A percentile compares a stretch with the other conserved stretches of the same genome.
Evolutionary conservation across 2,329 filamentous ascomycete species (phyloP).

Genomic region (Leptoxyphium fumago): DNA sequence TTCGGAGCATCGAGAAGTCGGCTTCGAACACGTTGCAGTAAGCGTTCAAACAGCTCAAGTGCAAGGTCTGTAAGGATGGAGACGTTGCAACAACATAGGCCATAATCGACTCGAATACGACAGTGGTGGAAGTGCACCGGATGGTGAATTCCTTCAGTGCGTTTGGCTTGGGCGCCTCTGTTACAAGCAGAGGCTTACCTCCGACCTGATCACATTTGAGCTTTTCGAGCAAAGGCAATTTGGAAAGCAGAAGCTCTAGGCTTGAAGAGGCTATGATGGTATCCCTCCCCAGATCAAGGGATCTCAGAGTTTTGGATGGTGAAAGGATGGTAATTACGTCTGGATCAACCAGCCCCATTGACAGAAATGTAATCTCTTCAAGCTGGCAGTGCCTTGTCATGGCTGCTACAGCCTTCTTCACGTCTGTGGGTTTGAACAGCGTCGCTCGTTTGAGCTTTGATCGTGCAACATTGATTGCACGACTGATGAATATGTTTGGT

Average conservation of each 20-base stretch:
- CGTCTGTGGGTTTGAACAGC: slow-evolving; percentile 23
- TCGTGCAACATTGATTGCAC: slow-evolving; percentile 26
- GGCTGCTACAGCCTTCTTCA: slow-evolving; percentile 24
- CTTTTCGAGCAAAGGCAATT: slow-evolving; percentile 1
- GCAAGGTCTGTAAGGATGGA: not conserved
- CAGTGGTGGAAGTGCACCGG: not conserved
- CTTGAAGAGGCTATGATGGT: not conserved
- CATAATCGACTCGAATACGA: not conserved
- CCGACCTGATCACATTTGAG: not conserved
- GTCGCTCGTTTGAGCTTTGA: slow-evolving; percentile 21
- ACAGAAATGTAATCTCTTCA: slow-evolving; percentile 11
- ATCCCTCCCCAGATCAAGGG: slow-evolving; percentile 5
- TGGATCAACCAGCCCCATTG: slow-evolving; percentile 12
- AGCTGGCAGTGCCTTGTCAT: slow-evolving; percentile 23
- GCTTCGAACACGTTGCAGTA: not conserved
- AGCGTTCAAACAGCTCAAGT: not conserved
- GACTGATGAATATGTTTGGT: slow-evolving; percentile 25
- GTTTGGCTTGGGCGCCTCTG: not conserved
- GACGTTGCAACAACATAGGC: not conserved
- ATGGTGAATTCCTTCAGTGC: not conserved
- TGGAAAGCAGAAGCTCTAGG: no score
- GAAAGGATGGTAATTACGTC: slow-evolving; percentile 8
- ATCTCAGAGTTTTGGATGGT: slow-evolving; percentile 7
- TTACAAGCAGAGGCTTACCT: not conserved
- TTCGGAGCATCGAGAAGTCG: not conserved